Evolutionary conservation across 345 rosid species (phyloP).

Genomic region (Pistacia vera): DNA sequence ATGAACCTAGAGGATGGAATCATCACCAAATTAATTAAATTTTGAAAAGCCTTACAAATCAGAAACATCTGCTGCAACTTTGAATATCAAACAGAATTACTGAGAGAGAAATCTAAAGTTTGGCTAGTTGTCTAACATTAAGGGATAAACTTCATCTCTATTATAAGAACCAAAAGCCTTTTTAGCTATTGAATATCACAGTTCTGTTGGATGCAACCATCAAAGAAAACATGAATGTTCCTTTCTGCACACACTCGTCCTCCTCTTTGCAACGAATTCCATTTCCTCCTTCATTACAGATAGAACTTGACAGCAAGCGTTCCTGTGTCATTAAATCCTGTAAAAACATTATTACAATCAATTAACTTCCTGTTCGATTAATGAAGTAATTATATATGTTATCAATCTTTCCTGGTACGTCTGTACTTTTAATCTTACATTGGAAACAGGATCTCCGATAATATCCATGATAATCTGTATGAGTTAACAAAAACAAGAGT

Average conservation of each 20-base stretch:
- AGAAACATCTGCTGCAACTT: not conserved
- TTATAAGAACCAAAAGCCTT: slow-evolving; percentile 40
- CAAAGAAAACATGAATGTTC: slow-evolving; percentile 33
- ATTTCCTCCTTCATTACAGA: slow-evolving; percentile 31
- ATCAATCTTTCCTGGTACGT: no score
- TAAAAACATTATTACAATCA: not conserved
- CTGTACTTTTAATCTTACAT: slow-evolving; percentile 22
- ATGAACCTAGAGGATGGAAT: no score
- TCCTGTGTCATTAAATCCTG: slow-evolving; percentile 38
- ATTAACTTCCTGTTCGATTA: not conserved
- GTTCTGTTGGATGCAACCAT: no score
- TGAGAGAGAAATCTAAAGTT: slow-evolving; percentile 2
- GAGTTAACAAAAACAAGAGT: slow-evolving; percentile 45
- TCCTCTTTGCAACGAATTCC: slow-evolving; percentile 40
- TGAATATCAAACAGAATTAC: not conserved
- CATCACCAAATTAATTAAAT: no score
- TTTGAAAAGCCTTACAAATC: no score
- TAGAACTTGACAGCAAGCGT: slow-evolving; percentile 42
- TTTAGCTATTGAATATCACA: no score
- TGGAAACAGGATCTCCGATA: slow-evolving; percentile 32
- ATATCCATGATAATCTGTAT: slow-evolving; percentile 50
- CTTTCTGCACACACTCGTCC: slow-evolving; percentile 36
- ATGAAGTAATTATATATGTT: no score
- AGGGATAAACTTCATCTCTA: slow-evolving; percentile 46
- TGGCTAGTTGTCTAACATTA: slow-evolving; percentile 39